phyloP scores from a whole-genome alignment of 176 grass and related monocot genomes.

The Olyra latifolia region DNA sequence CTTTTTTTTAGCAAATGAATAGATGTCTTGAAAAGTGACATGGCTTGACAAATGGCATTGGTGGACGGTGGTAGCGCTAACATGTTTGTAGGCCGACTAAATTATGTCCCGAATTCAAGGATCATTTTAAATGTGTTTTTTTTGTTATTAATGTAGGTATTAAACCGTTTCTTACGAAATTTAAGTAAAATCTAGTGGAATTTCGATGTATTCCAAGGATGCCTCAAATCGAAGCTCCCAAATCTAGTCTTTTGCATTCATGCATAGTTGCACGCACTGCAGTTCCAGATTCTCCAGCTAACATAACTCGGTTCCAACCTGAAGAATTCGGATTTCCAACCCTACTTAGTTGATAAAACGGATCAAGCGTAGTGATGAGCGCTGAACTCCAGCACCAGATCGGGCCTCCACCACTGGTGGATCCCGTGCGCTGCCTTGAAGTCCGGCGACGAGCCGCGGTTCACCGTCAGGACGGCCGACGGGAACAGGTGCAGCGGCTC shows the following conservation, averaged over 20 bases:
- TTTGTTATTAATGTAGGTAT: no score
- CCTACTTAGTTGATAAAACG: background rate
- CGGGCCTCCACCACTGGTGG: constrained; percentile 75
- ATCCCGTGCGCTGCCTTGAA: constrained; percentile 79
- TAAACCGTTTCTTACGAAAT: background rate
- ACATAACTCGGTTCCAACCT: background rate
- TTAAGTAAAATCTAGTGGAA: background rate
- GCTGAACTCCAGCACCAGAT: constrained; percentile 38
- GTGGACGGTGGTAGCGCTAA: no score
- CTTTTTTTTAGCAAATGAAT: no score
- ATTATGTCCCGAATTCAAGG: no score
- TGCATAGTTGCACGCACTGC: background rate
- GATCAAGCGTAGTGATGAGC: constrained; percentile 40
- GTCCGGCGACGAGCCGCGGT: constrained; percentile 45
- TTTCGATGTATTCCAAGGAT: background rate
- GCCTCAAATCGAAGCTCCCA: background rate
- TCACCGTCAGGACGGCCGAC: constrained; percentile 61
- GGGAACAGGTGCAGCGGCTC: constrained; percentile 80
- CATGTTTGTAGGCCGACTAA: no score
- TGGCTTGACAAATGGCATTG: no score
- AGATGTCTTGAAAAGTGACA: no score
- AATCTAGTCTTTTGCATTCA: background rate
- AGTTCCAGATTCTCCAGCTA: background rate
- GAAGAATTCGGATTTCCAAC: background rate
- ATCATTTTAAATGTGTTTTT: no score